phyloP scores from a whole-genome alignment of 345 rosid species.

The Limnanthes douglasii region DNA sequence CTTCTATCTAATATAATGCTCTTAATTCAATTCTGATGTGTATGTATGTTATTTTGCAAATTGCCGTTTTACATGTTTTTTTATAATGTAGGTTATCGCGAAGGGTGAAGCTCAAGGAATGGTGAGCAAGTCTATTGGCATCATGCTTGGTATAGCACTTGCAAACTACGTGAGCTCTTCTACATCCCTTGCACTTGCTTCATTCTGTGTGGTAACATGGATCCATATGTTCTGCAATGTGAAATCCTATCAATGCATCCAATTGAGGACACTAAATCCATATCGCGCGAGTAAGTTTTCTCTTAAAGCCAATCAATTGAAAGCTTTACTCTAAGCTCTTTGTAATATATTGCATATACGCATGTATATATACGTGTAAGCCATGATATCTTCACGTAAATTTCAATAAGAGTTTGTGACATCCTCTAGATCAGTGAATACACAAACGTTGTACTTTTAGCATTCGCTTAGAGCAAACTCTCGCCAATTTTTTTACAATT shows the following conservation, averaged over 20 bases:
- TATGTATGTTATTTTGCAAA: neutral
- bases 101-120: conserved; percentile 99
- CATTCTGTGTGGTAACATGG: conserved; percentile 65
- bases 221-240: conserved; percentile 96
- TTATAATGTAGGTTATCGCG: conserved; percentile 61
- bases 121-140: conserved; percentile 88
- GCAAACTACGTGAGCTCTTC: conserved; percentile 70
- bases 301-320: neutral
- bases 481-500: too few species aligned
- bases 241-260: conserved; percentile 85
- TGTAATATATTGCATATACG: too few species aligned
- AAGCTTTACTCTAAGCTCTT: too few species aligned
- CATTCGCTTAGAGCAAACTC: too few species aligned
- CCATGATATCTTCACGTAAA: too few species aligned
- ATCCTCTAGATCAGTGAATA: too few species aligned
- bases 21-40: neutral
- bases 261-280: conserved; percentile 84
- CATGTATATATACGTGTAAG: too few species aligned
- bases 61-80: neutral
- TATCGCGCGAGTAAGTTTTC: conserved; percentile 79
- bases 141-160: conserved; percentile 69
- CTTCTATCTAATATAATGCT: too few species aligned
- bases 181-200: conserved; percentile 57
- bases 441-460: too few species aligned
- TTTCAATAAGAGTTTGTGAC: too few species aligned